phyloP scores from a whole-genome alignment of 805 yeast species.

The Wickerhamiella alocasiicola region DNA sequence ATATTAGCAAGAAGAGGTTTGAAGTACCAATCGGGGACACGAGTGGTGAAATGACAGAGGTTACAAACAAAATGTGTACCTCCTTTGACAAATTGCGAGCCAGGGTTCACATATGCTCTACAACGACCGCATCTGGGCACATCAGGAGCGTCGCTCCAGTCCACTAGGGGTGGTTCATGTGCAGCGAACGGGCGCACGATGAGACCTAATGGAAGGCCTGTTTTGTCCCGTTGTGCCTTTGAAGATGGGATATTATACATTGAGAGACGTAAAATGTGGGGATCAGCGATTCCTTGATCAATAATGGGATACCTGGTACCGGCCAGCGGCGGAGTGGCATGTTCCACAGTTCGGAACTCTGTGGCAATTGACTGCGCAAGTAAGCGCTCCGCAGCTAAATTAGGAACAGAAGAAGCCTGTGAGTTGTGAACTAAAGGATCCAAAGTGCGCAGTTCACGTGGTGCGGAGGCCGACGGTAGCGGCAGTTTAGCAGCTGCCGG shows the following conservation, averaged over 20 bases:
- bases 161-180: conserved; percentile 55
- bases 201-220: conserved; percentile 72
- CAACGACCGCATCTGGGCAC: conserved; percentile 82
- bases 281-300: conserved; percentile 79
- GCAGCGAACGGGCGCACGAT: conserved; percentile 78
- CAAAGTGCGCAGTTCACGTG: conserved; percentile 2
- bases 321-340: conserved; percentile 73
- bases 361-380: conserved; percentile 19
- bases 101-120: conserved; percentile 79
- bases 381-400: conserved; percentile 20
- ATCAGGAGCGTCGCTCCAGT: conserved; percentile 33
- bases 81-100: conserved; percentile 49
- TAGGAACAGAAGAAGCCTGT: conserved; percentile 13
- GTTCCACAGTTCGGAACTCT: conserved; percentile 56
- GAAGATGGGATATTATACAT: conserved; percentile 74
- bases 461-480: neutral
- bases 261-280: conserved; percentile 63
- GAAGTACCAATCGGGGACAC: conserved; percentile 53
- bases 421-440: conserved; percentile 6
- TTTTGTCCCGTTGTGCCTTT: conserved; percentile 52
- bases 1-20: conserved; percentile 51
- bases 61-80: conserved; percentile 66
- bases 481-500: neutral
- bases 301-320: conserved; percentile 54
- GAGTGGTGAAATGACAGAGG: conserved; percentile 67